Base-by-base conservation (phyloP, 2,329 filamentous ascomycete species). In the Balansia obtecta region DNA sequence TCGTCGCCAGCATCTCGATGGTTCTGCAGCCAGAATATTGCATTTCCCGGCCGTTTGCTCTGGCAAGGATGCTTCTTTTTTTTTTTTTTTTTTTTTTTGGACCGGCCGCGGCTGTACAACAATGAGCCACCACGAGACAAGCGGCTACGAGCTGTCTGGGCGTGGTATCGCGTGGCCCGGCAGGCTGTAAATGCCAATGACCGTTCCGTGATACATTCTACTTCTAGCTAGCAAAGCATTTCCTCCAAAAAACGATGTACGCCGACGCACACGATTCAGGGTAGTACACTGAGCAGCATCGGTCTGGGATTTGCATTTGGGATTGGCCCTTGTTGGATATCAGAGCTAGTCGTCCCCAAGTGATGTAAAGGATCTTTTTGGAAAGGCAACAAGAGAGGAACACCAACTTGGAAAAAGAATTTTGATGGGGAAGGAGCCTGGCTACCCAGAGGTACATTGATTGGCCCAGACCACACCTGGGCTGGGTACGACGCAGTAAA, bases 71-170 rank as follows among this genome's bases (percentile, higher is more conserved):
- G 22, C 27, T 20, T 18, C 10, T 3, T 16, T 49, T 44, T 43
- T 38, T 20, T 18, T 6, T 3, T 16, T 49, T 44, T 43, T 38
- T 20, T 18, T 6, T 3, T 16, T 49, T 44, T 43, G 30, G 30
- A 49, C 47, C 40, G 47, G 39, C 47, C 40, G 47, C 47, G 9
- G 47, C 40, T 49, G 47, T 43, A 43, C 40, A 20, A 49, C 40
- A 18, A 44, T 12, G 12, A 48, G 39, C 46, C 34, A 42, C 39
- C 37, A 48, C 39, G 20, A 33, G 33, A 15, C 9, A 34, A 34
- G 30, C 46, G 39, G 16, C 18, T 27, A 34, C 22, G 13, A 16
- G 32, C 27, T 11, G 32, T 48, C 34, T 10, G 32, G 15, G n/a
- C 40, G 39, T 41, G 33, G 46, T 37, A 38, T 44, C 32, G 30